Evolutionary conservation across 2,329 filamentous ascomycete species (phyloP).

Genomic region (Aspergillus eucalypticola): DNA sequence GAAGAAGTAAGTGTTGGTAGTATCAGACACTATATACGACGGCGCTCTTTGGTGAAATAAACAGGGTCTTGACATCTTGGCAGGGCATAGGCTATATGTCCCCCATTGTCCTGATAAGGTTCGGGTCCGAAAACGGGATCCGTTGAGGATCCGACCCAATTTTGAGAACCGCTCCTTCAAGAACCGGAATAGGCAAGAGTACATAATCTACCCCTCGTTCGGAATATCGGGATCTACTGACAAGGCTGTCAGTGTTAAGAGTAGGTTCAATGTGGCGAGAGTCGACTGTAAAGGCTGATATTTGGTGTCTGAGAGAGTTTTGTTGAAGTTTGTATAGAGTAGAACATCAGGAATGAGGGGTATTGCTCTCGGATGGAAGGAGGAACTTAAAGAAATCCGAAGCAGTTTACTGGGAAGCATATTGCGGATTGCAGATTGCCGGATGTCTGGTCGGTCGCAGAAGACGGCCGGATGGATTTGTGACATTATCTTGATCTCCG

Average conservation of each 20-base stretch:
- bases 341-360: not conserved
- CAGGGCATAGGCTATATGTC: not conserved
- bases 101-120: constrained; percentile 2
- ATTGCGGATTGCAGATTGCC: not conserved
- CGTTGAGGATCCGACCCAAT: not conserved
- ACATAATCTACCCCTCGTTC: not conserved
- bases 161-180: not conserved
- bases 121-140: constrained; percentile 5
- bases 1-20: not conserved
- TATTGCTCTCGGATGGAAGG: not conserved
- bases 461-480: not conserved
- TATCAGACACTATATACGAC: not conserved
- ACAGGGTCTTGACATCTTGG: not conserved
- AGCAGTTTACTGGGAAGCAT: not conserved
- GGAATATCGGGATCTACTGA: not conserved
- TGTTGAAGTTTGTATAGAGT: not conserved
- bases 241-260: not conserved
- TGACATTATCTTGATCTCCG: too few species aligned
- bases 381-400: not conserved
- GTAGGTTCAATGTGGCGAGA: not conserved
- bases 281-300: not conserved
- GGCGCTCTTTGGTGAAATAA: not conserved
- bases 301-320: not conserved
- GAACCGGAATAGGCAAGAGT: not conserved
- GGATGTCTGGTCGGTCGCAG: not conserved